phyloP scores from a whole-genome alignment of 805 yeast species.

The Zygoascus ofunaensis region DNA sequence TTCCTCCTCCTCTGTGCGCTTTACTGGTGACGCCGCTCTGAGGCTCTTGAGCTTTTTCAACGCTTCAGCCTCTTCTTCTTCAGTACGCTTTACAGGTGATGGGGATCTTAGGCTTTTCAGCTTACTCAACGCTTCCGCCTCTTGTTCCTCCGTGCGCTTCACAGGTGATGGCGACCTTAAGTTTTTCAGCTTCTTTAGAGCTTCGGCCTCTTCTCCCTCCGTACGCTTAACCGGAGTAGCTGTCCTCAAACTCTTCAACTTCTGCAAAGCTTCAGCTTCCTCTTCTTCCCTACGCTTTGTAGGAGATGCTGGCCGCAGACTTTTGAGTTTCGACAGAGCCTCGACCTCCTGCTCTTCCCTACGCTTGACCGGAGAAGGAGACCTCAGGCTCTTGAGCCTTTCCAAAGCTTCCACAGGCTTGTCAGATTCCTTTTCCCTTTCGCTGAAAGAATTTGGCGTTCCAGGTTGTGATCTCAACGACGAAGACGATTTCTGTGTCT shows the following conservation, averaged over 20 bases:
- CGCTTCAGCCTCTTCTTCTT: slow-evolving; percentile 17
- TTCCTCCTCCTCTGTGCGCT: slow-evolving; percentile 7
- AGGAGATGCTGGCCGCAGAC: slow-evolving; percentile 15
- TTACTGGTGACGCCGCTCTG: slow-evolving; percentile 13
- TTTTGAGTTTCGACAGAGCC: slow-evolving; percentile 14
- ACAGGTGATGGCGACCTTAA: slow-evolving; percentile 10
- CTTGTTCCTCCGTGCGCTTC: slow-evolving; percentile 6
- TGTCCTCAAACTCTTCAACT: slow-evolving; percentile 10
- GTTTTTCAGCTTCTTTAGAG: slow-evolving; percentile 9
- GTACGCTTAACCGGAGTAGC: neutral
- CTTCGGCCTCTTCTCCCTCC: slow-evolving; percentile 10
- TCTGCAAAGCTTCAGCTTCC: slow-evolving; percentile 14
- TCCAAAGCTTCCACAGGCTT: slow-evolving; percentile 16
- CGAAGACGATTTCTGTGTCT: neutral
- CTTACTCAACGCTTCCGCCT: slow-evolving; percentile 16
- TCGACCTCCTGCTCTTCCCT: slow-evolving; percentile 8
- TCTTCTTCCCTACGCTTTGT: slow-evolving; percentile 6
- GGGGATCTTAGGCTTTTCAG: slow-evolving; percentile 13
- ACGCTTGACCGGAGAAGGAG: slow-evolving; percentile 11
- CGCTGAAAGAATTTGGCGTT: slow-evolving; percentile 9
- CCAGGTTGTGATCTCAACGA: slow-evolving; percentile 7
- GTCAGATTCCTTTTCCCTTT: slow-evolving; percentile 1
- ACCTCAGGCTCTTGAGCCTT: slow-evolving; percentile 11
- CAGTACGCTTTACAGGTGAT: slow-evolving; percentile 13
- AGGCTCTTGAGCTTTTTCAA: slow-evolving; percentile 12